Conservation (phyloP, 441 rosid genomes). For the Pelargonium australe region DNA sequence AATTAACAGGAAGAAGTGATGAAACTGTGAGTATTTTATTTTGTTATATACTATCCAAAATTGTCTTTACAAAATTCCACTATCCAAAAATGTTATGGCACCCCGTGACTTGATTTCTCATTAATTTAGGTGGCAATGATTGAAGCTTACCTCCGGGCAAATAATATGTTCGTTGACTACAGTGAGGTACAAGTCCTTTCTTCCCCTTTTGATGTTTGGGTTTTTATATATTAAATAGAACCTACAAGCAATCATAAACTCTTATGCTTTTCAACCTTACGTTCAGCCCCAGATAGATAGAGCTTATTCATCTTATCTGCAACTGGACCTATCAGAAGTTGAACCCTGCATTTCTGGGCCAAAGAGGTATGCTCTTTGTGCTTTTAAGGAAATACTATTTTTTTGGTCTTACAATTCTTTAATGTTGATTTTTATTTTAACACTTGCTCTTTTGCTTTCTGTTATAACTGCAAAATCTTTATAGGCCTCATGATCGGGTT, state of each 20-base stretch:
- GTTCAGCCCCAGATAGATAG: conserved; percentile 89
- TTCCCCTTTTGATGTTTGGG: background rate
- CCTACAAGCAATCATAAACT: background rate
- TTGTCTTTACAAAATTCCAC: conserved; percentile 5
- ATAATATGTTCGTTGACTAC: conserved; percentile 91
- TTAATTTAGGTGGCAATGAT: conserved; percentile 73
- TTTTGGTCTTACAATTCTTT: too few relatives aligned
- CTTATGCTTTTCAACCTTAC: conserved; percentile 7
- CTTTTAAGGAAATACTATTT: conserved; percentile 55
- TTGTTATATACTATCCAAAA: conserved; percentile 8
- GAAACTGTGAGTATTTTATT: conserved; percentile 61
- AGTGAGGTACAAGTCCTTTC: conserved; percentile 48
- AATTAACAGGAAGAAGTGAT: conserved; percentile 95
- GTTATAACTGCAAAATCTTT: conserved; percentile 15
- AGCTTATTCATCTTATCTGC: conserved; percentile 79
- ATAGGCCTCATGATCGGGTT: conserved; percentile 97
- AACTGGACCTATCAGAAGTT: conserved; percentile 66
- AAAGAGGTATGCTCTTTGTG: conserved; percentile 53
- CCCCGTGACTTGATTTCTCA: conserved; percentile 19
- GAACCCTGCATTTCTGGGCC: conserved; percentile 99
- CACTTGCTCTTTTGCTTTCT: too few relatives aligned
- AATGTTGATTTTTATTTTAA: too few relatives aligned
- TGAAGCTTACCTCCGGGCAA: conserved; percentile 94
- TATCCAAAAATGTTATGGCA: background rate
- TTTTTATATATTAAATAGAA: background rate